Percentiles rank a stretch among this genome's conserved stretches.
These are phyloP conservation scores for Spathaspora gorwiae DNA, from an alignment of 805 yeast species.

Conservation along the genomic window DNA sequence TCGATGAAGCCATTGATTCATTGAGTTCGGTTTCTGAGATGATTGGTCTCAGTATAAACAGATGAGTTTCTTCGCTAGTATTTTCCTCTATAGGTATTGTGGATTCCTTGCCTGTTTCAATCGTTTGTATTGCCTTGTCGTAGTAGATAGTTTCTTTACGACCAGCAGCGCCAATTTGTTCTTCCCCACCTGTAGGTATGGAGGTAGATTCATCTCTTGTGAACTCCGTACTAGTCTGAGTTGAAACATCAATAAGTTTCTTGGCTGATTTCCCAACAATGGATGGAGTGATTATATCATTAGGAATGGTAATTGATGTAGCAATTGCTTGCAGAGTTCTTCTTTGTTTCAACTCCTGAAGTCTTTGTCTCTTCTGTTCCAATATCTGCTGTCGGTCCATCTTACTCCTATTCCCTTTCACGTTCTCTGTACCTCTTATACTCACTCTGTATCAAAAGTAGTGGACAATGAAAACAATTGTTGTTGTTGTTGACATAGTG, in stretches of 20 bases:
- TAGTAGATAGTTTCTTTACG: slow-evolving; percentile 5
- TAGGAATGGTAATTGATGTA: not conserved
- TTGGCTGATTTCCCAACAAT: not conserved
- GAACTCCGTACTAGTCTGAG: slow-evolving; percentile 1
- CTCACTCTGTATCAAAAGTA: too few species aligned
- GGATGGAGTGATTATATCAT: not conserved
- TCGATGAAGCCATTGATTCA: slow-evolving; percentile 16
- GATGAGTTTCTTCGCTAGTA: not conserved
- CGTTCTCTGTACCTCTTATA: too few species aligned
- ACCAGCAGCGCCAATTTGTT: not conserved
- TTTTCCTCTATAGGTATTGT: not conserved
- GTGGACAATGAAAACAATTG: too few species aligned
- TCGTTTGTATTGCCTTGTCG: slow-evolving; percentile 20
- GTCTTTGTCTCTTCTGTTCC: slow-evolving; percentile 37
- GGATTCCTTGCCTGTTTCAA: slow-evolving; percentile 1
- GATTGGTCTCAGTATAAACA: not conserved
- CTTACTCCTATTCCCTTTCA: too few species aligned
- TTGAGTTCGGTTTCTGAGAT: slow-evolving; percentile 16
- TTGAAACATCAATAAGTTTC: slow-evolving; percentile 6
- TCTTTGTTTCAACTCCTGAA: slow-evolving; percentile 20
- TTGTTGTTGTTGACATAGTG: too few species aligned
- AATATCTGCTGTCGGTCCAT: slow-evolving; percentile 28
- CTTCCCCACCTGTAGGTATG: too few species aligned
- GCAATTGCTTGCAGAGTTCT: slow-evolving; percentile 4
- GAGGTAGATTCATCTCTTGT: too few species aligned